These are phyloP conservation scores for Isatis tinctoria DNA, from an alignment of 345 rosid species.

Conservation along the genomic window DNA sequence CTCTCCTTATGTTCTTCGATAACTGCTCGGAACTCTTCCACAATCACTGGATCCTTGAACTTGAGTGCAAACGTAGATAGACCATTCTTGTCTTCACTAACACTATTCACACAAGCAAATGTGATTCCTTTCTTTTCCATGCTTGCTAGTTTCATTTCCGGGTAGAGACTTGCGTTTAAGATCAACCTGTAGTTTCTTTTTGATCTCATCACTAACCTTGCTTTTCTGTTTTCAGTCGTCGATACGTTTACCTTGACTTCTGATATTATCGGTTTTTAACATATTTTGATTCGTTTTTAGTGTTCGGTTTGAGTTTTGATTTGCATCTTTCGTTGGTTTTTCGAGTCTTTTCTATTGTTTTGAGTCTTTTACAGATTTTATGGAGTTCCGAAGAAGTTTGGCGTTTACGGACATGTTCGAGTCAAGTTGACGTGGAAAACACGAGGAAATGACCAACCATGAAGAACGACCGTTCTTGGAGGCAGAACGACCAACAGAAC, in stretches of 20 bases:
- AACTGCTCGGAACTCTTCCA: constrained; percentile 59
- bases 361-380: too few species aligned
- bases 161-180: constrained; percentile 77
- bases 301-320: too few species aligned
- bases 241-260: constrained; percentile 78
- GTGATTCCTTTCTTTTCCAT: constrained; percentile 92
- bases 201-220: constrained; percentile 82
- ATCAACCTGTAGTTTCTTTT: constrained; percentile 82
- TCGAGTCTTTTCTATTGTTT: too few species aligned
- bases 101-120: constrained; percentile 79
- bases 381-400: too few species aligned
- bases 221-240: constrained; percentile 44
- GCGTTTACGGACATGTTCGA: too few species aligned
- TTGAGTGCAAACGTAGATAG: constrained; percentile 78
- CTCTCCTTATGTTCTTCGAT: constrained; percentile 48
- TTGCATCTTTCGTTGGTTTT: too few species aligned
- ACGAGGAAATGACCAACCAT: too few species aligned
- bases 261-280: too few species aligned
- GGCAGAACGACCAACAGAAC: too few species aligned
- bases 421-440: too few species aligned
- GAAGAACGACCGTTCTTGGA: too few species aligned
- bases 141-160: constrained; percentile 84
- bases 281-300: too few species aligned
- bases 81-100: constrained; percentile 48
- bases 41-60: constrained; percentile 65